Conservation (phyloP, 2,329 filamentous ascomycete genomes). For the Colletotrichum godetiae region DNA sequence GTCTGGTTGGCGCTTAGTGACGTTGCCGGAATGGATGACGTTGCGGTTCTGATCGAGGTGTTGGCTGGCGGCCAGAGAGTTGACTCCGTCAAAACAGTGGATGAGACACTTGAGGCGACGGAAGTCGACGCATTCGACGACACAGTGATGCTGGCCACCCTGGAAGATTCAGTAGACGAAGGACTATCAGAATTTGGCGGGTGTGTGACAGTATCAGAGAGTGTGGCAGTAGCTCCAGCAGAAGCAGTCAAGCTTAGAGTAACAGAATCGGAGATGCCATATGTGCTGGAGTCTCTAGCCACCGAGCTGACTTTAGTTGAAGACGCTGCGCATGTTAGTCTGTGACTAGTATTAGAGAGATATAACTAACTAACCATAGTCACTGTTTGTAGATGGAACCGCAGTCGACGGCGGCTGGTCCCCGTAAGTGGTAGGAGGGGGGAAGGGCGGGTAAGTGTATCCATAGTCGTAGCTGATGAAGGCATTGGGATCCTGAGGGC, state of each 20-base stretch:
- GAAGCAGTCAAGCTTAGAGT: neutral
- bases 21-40: neutral
- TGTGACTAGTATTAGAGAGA: neutral
- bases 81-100: neutral
- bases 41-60: neutral
- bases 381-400: neutral
- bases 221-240: neutral
- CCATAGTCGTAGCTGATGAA: conserved; percentile 34
- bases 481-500: neutral
- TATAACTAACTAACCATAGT: neutral
- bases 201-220: neutral
- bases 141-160: neutral
- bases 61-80: conserved; percentile 6
- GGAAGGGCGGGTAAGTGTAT: conserved; percentile 14
- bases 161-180: neutral
- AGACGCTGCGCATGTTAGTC: conserved; percentile 1
- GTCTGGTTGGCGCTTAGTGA: neutral
- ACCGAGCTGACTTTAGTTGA: conserved; percentile 1
- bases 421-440: conserved; percentile 21
- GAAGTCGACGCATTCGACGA: neutral
- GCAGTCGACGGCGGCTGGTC: conserved; percentile 10
- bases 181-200: neutral
- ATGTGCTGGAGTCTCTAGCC: neutral
- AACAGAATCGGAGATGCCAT: neutral
- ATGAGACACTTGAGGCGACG: neutral